Evolutionary conservation across 192 early-diverging fungal genomes (phyloP).

Genomic region (Entomortierella chlamydospora): DNA sequence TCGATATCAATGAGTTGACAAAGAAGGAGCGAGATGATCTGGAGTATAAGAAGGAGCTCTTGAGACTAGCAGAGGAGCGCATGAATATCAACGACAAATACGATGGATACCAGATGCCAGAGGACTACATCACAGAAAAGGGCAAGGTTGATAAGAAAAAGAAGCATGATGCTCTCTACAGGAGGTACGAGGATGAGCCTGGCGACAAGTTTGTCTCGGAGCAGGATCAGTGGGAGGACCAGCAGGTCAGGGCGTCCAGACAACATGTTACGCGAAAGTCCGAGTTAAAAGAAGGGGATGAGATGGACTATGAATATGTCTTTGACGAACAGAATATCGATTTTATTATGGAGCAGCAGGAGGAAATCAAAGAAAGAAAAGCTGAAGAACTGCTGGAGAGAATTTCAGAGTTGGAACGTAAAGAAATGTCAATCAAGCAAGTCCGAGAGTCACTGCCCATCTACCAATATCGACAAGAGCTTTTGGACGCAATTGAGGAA

Average conservation of each 20-base stretch:
- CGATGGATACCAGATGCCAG: constrained; percentile 90
- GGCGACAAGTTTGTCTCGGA: constrained; percentile 80
- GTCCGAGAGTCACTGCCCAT: constrained; percentile 91
- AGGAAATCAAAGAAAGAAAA: constrained; percentile 62
- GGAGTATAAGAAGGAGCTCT: constrained; percentile 87
- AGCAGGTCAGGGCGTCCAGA: constrained; percentile 77
- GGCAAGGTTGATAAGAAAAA: constrained; percentile 97
- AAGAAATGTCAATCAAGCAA: constrained; percentile 75
- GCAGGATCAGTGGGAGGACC: constrained; percentile 94
- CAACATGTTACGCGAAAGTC: constrained; percentile 66
- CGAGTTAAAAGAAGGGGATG: constrained; percentile 57
- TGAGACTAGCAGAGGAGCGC: constrained; percentile 87
- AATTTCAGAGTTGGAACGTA: constrained; percentile 79
- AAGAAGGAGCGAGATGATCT: constrained; percentile 80
- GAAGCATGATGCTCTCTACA: constrained; percentile 88
- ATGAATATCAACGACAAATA: constrained; percentile 79
- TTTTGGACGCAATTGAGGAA: constrained; percentile 86
- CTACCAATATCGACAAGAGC: constrained; percentile 85
- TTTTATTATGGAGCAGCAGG: constrained; percentile 84
- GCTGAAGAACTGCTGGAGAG: constrained; percentile 61
- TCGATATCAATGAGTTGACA: constrained; percentile 78
- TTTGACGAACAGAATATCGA: constrained; percentile 94
- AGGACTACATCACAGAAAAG: constrained; percentile 98
- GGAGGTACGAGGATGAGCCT: constrained; percentile 86
- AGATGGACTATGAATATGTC: constrained; percentile 91